Percentiles rank a stretch among this genome's conserved stretches.
phyloP scores from a whole-genome alignment of 371 early-diverging fungal species.

The Gilbertella persicaria region DNA sequence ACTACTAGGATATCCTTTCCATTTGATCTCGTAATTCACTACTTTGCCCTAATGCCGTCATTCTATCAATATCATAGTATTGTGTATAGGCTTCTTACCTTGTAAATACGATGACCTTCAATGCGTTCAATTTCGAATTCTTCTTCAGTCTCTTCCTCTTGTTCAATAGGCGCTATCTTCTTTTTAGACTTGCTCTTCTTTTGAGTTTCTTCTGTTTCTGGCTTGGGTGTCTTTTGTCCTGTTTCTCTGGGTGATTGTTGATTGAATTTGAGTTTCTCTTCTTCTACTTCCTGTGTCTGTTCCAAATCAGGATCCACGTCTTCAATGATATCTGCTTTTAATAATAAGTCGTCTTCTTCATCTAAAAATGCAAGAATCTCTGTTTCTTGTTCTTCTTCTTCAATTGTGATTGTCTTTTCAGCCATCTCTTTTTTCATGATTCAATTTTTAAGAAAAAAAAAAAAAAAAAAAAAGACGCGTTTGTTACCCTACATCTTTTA shows the following conservation, averaged over 20 bases:
- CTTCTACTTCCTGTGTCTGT: too few relatives aligned
- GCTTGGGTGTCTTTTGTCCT: neutral
- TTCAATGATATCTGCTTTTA: neutral
- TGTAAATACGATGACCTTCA: slow-evolving; percentile 8
- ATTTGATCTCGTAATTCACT: slow-evolving; percentile 20
- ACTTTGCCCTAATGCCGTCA: slow-evolving; percentile 13
- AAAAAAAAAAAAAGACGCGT: neutral
- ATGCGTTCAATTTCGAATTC: slow-evolving; percentile 21
- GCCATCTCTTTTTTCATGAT: too few relatives aligned
- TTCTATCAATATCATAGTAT: neutral
- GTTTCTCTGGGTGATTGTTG: neutral
- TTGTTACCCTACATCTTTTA: neutral
- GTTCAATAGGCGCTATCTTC: neutral
- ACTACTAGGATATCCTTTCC: slow-evolving; percentile 22
- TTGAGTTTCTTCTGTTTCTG: neutral
- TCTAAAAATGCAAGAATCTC: neutral
- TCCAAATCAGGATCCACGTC: too few relatives aligned
- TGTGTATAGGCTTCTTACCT: slow-evolving; percentile 3
- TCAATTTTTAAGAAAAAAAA: too few relatives aligned
- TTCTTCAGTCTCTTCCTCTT: neutral
- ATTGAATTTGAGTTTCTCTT: neutral
- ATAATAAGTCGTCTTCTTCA: too few relatives aligned
- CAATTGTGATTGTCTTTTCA: too few relatives aligned
- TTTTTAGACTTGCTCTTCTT: neutral
- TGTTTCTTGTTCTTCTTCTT: too few relatives aligned